Base-by-base conservation (phyloP, 2,329 filamentous ascomycete genomes). In the Triangularia verruculosa region DNA sequence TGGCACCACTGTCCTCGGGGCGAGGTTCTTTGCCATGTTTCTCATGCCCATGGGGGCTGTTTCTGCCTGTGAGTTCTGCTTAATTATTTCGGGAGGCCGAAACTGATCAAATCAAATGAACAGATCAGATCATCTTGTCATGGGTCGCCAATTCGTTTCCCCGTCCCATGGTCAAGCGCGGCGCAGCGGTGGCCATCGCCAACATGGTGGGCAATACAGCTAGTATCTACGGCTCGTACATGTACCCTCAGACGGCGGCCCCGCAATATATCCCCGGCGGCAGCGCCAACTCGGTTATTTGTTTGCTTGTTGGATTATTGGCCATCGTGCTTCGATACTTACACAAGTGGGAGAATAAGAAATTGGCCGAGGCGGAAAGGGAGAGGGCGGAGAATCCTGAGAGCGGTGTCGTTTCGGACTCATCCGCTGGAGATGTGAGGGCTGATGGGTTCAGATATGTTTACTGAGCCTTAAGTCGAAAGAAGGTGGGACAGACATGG, bases 121-220 rank as follows among this genome's bases (percentile, higher is more conserved):
- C 61, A 76, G 75, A 82, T 47, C 80, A 82, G 66, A 83, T 83
- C 64, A 83, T 92, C 24, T 88, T 92, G 54, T 86, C 88, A 0
- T 84, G 83, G 69, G 86, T 92, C 32, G 85, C 86, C 3, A 90
- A 91, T 66, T 88, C 89, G 8, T 82, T 92, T 34, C 88, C 89
- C 0, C 90, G 89, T 74, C 88, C 89, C 1, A 74, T 89, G 1
- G 88, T 87, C 1, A 86, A 89, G 56, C 82, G 88, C 1, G 89
- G 89, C 4, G 83, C 84, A 1, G 83, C 83, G 3, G 88, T 91
- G 59, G 85, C 88, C 8, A 80, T 91, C n/a, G 77, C 88, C 56
- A 89, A 90, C 70, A 76, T 89, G 68, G 78, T 91, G 51, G 89
- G 88, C 0, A 89, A 89, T 72, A 83, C 74, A 8, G 79, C 79